Conservation (phyloP, 345 rosid genomes). For the Kandelia obovata region DNA sequence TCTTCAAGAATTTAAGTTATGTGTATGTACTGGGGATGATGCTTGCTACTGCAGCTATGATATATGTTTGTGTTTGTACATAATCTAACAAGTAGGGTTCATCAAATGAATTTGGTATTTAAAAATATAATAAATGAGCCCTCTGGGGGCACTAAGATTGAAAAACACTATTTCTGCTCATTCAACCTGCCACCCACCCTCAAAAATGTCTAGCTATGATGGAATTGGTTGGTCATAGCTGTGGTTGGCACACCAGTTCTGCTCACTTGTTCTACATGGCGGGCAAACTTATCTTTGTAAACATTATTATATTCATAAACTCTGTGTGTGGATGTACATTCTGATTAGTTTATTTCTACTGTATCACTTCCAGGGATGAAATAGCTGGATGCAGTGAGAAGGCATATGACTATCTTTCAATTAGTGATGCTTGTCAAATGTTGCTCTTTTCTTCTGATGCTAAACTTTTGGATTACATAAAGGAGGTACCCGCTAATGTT, state of each 20-base stretch:
- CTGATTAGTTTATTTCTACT: slow-evolving; percentile 2
- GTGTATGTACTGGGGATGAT: neutral
- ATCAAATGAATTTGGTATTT: no score
- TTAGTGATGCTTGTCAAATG: slow-evolving; percentile 66
- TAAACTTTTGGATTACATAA: slow-evolving; percentile 63
- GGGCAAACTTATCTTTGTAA: neutral
- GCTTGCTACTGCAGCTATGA: neutral
- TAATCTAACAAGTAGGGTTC: no score
- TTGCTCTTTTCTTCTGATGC: slow-evolving; percentile 75
- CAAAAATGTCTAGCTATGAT: no score
- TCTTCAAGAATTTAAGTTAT: neutral
- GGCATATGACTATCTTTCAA: slow-evolving; percentile 83
- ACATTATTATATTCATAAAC: neutral
- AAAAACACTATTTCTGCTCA: no score
- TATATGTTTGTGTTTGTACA: no score
- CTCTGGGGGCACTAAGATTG: no score
- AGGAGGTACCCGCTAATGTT: slow-evolving; percentile 47
- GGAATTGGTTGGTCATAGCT: neutral
- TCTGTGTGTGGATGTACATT: neutral
- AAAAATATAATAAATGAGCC: no score
- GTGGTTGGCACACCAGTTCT: neutral
- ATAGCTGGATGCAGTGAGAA: slow-evolving; percentile 99
- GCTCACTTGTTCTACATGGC: neutral
- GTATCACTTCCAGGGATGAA: slow-evolving; percentile 59
- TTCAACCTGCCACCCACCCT: no score